A percentile compares a stretch with the other conserved stretches of the same genome.
Evolutionary conservation across 176 grass and related monocot species (phyloP).

Genomic region (Musa acuminata): DNA sequence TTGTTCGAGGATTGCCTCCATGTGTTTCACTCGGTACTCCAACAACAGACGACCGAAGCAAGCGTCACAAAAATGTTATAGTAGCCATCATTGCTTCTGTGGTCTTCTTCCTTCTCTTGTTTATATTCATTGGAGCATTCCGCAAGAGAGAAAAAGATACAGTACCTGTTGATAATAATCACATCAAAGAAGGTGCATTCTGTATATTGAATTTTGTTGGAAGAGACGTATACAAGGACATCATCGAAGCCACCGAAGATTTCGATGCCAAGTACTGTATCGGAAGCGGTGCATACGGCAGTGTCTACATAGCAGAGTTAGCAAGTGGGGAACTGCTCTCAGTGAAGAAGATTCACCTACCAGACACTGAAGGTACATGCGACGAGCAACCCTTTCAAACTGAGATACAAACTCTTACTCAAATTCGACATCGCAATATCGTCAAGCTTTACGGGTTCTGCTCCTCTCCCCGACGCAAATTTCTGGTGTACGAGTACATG

Average conservation of each 20-base stretch:
- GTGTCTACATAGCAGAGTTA: slow-evolving; percentile 18
- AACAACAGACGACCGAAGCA: background rate
- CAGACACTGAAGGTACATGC: background rate
- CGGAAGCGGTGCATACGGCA: slow-evolving; percentile 11
- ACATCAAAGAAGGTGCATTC: too few relatives aligned
- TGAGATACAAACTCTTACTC: too few relatives aligned
- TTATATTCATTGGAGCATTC: too few relatives aligned
- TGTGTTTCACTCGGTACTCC: background rate
- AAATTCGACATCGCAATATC: too few relatives aligned
- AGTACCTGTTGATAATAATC: too few relatives aligned
- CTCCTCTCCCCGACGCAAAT: too few relatives aligned
- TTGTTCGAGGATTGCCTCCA: background rate
- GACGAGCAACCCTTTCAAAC: too few relatives aligned
- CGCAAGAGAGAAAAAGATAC: too few relatives aligned
- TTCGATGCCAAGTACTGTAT: slow-evolving; percentile 12
- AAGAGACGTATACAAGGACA: background rate
- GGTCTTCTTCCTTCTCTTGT: background rate
- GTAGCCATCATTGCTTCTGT: background rate
- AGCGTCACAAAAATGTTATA: background rate
- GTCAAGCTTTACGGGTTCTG: too few relatives aligned
- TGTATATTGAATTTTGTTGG: too few relatives aligned
- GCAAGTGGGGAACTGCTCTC: background rate
- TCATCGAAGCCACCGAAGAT: slow-evolving; percentile 15
- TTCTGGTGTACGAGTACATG: too few relatives aligned
- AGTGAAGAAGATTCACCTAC: slow-evolving; percentile 10